phyloP scores from a whole-genome alignment of 139 green algal genomes.

The Mychonastes homosphaera region DNA sequence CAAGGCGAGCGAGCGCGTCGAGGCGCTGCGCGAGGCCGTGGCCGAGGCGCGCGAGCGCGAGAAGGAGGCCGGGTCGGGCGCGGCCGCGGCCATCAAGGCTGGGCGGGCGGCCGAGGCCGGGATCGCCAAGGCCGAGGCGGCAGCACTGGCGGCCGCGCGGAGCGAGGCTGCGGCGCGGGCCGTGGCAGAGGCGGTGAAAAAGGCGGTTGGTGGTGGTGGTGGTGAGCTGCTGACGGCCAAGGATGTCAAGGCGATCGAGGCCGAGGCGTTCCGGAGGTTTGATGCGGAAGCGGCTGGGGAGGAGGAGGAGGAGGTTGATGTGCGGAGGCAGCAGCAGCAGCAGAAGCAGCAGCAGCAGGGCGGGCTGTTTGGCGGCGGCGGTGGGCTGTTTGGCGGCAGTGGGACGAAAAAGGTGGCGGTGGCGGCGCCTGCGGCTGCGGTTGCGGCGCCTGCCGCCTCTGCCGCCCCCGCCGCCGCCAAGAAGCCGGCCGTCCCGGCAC shows the following conservation, averaged over 20 bases:
- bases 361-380: no score
- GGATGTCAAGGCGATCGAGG: conserved; percentile 20
- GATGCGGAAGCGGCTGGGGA: no score
- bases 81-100: conserved; percentile 23
- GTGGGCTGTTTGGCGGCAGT: no score
- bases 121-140: conserved; percentile 19
- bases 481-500: no score
- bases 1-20: conserved; percentile 21
- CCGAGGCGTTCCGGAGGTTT: no score
- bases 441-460: no score
- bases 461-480: no score
- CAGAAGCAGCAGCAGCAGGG: no score
- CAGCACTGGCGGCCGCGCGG: conserved; percentile 13
- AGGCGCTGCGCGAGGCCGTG: conserved; percentile 3
- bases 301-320: no score
- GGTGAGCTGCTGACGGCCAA: conserved; percentile 20
- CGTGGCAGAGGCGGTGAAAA: conserved; percentile 33
- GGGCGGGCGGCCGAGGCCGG: conserved; percentile 19
- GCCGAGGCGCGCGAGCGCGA: conserved; percentile 13
- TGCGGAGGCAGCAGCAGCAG: no score
- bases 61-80: conserved; percentile 27
- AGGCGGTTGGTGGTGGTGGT: conserved; percentile 17
- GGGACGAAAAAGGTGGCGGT: no score
- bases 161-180: conserved; percentile 36
- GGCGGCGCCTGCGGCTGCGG: no score